Base-by-base conservation (phyloP, 257 asterid species). In the Primulina eburnea region DNA sequence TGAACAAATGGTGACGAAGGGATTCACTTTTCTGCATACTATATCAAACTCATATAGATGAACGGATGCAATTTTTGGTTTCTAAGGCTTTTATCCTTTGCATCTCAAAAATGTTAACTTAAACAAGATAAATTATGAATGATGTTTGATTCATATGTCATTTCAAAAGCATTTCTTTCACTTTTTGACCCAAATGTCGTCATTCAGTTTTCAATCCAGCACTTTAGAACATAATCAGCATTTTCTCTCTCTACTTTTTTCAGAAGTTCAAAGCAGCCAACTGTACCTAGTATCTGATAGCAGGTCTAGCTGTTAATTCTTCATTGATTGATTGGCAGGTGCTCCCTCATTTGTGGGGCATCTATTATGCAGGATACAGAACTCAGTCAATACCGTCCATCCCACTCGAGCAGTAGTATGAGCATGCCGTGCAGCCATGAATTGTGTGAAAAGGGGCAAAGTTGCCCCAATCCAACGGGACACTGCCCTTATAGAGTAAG, bases 311-410 rank as follows among this genome's bases (percentile, higher is more conserved):
- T 70, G 83, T 84, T 85, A 76, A 84, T 85, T 78, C 78, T 86
- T 71, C 71, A 81, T 76, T 80, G 87, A 88, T 83, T 88, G 95
- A 88, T 85, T 85, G 86, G 84, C 92, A 86, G 92, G 92, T 82
- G 92, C 89, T 86, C 92, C 92, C 82, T 84, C 76, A 73, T 83
- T 71, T 82, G 79, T 79, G 88, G 90, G 87, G 89, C 90, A 86
- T 84, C 85, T 85, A 79, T 82, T 85, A 34, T 90, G 89, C 92
- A 91, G 97, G 97, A 87, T 84, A 87, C 81, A 81, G 91, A 89
- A 58, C 80, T 91, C 30, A 82, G 79, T 14, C 85, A 91, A 79
- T 91, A 91, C 77, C 81, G 73, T 66, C 95, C 95, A 16, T 77
- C 96, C 37, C 84, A 18, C 64, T 91, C 96, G 28, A 89, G 73